Conservation (phyloP, 345 rosid genomes). For the Eutrema heterophyllum region DNA sequence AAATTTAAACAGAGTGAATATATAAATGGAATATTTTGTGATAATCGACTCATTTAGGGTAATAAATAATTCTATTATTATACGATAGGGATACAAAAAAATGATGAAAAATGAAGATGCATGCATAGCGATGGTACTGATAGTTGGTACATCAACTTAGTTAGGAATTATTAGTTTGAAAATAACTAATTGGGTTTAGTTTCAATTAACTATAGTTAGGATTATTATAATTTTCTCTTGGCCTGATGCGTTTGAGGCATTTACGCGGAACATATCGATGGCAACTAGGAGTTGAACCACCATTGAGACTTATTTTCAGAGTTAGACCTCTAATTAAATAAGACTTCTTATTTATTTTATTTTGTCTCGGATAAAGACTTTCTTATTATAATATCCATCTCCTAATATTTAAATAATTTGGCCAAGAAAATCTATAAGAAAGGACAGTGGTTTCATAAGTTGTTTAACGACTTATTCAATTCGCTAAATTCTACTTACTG, state of each 20-base stretch:
- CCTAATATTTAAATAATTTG: background rate
- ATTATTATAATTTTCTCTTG: background rate
- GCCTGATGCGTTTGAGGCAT: conserved; percentile 19
- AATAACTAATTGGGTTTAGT: background rate
- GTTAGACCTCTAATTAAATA: background rate
- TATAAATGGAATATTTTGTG: background rate
- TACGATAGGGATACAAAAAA: background rate
- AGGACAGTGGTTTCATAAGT: conserved; percentile 12
- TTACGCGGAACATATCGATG: conserved; percentile 17
- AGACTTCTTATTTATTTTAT: background rate
- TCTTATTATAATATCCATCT: conserved; percentile 1
- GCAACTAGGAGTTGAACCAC: conserved; percentile 30
- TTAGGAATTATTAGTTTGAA: background rate
- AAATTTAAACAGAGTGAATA: no score
- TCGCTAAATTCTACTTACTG: background rate
- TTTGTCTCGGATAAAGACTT: background rate
- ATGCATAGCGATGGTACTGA: background rate
- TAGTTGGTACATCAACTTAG: conserved; percentile 20
- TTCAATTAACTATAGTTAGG: background rate
- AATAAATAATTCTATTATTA: background rate
- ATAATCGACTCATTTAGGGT: background rate
- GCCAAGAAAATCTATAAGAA: background rate
- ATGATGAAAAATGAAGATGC: background rate
- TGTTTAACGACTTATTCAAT: background rate
- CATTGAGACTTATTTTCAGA: background rate